Percentiles rank a stretch among this genome's conserved stretches.
phyloP scores from a whole-genome alignment of 495 filamentous ascomycete genomes.

The Tuber indicum region DNA sequence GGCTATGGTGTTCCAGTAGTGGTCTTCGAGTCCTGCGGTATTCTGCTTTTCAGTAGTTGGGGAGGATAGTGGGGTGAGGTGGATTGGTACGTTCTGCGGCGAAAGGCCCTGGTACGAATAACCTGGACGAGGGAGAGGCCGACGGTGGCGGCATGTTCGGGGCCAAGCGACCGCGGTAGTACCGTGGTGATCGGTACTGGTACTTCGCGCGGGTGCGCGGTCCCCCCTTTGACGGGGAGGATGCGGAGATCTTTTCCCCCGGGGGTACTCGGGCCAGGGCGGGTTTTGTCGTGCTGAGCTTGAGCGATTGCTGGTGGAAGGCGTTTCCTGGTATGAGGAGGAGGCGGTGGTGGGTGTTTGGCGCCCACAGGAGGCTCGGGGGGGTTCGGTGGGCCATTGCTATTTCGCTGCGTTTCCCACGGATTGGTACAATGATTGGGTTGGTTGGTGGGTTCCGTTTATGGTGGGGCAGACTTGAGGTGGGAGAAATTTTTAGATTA shows the following conservation, averaged over 20 bases:
- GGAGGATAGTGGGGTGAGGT: neutral
- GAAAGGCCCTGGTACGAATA: constrained; percentile 91
- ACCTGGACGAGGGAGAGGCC: constrained; percentile 77
- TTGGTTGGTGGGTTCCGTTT: neutral
- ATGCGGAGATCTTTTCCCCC: constrained; percentile 28
- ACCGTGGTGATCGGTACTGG: constrained; percentile 85
- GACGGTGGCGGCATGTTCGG: constrained; percentile 77
- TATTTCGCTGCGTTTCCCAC: neutral
- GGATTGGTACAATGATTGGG: neutral
- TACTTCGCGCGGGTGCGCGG: constrained; percentile 47
- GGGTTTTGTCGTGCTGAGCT: constrained; percentile 8
- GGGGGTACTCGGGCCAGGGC: constrained; percentile 9
- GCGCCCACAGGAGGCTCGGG: neutral
- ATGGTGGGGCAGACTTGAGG: neutral
- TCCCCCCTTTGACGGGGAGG: constrained; percentile 24
- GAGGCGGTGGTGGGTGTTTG: constrained; percentile 4
- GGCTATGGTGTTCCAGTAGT: constrained; percentile 75
- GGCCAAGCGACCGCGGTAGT: constrained; percentile 85
- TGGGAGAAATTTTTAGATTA: neutral
- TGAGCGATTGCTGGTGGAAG: constrained; percentile 10
- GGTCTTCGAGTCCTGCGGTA: constrained; percentile 61
- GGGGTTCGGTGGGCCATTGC: constrained; percentile 29
- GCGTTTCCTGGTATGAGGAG: constrained; percentile 6
- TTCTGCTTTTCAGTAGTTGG: neutral
- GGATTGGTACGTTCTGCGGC: constrained; percentile 57